Percentiles rank a stretch among this genome's conserved stretches.
Evolutionary conservation across 2,329 filamentous ascomycete genomes (phyloP).

Genomic region (Alternaria ethzedia): DNA sequence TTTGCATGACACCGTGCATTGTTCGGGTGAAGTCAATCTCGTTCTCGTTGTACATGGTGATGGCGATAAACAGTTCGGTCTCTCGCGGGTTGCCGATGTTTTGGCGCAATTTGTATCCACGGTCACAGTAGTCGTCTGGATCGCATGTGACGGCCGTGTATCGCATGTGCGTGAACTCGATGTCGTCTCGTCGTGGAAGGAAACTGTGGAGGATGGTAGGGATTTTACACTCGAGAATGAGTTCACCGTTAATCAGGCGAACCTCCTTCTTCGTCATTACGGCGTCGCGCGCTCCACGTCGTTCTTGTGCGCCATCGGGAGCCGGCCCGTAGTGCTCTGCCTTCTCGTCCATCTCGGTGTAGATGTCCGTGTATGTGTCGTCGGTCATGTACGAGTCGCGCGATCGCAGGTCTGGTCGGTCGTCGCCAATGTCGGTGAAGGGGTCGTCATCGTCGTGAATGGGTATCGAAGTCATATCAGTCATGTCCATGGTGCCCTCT

Average conservation of each 20-base stretch:
- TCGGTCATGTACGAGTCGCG: slow-evolving; percentile 69
- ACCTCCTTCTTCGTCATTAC: slow-evolving; percentile 95
- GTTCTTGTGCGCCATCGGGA: slow-evolving; percentile 83
- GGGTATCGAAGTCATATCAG: slow-evolving; percentile 75
- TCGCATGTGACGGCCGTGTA: slow-evolving; percentile 99
- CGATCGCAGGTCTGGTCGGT: slow-evolving; percentile 65
- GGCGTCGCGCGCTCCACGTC: slow-evolving; percentile 83
- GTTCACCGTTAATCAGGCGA: slow-evolving; percentile 93
- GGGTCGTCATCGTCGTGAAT: slow-evolving; percentile 69
- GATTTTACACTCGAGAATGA: slow-evolving; percentile 98
- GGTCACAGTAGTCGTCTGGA: slow-evolving; percentile 87
- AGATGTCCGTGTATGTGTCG: slow-evolving; percentile 63
- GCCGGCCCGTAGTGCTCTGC: slow-evolving; percentile 85
- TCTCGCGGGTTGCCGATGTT: slow-evolving; percentile 87
- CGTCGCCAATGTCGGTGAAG: slow-evolving; percentile 69
- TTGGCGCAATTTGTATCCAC: slow-evolving; percentile 91
- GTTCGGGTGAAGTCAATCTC: slow-evolving; percentile 96
- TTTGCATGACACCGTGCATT: slow-evolving; percentile 99
- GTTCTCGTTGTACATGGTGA: slow-evolving; percentile 99
- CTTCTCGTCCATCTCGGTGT: slow-evolving; percentile 60
- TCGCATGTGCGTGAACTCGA: slow-evolving; percentile 98
- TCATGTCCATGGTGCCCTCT: slow-evolving; percentile 62
- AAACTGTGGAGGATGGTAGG: slow-evolving; percentile 98
- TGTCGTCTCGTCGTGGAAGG: slow-evolving; percentile 86
- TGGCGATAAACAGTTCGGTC: slow-evolving; percentile 93